Evolutionary conservation across 2,329 filamentous ascomycete genomes (phyloP), one percentile per base, ranked within the genome.

Genomic region (Stylonectria norvegica): DNA sequence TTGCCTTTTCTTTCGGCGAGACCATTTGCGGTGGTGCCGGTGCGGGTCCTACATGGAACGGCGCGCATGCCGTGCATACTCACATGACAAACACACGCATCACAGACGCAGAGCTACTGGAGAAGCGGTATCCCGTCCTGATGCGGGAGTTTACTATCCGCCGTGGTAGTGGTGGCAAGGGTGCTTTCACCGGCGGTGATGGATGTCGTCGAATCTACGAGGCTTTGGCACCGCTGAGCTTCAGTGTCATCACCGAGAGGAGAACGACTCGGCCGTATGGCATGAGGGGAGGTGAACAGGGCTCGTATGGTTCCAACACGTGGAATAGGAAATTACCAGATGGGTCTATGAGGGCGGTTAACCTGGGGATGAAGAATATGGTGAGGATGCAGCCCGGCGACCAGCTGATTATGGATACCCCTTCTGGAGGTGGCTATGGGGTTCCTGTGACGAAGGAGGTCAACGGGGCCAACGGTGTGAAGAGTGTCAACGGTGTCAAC

Each of bases 121-220:
- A 64, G 41, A 53, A 55, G 40, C 43, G 60, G 1, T 64, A 62
- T 20, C 60, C 59, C 0, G 42, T 51, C 4, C 36, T 64, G 4
- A 45, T 64, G 20, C 49, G 55, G 7, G 49, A 56, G 27, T 64
- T 62, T 29, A 47, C 35, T 2, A 49, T 64, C 14, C 50, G 60
- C 0, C 22, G 27, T 2, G 58, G 53, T 3, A 45, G 40, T 16
- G 80, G 79, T 2, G 86, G 86, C 0, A 56, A 60, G 4, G 86
- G 86, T 0, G 72, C 77, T 57, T 79, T 85, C 51, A 65, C 66
- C 0, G 86, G 86, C 18, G 86, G 86, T 2, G 79, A 89, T 55
- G 87, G 87, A n/a, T 81, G 86, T 0, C 68, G 88, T 0, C 66
- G 86, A 2, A 86, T 90, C 45, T 88, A 91, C 43, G 86, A 93